A percentile compares a stretch with the other conserved stretches of the same genome.
Conservation (phyloP, 140 eudicot genomes). For the Erigeron philadelphicus region DNA sequence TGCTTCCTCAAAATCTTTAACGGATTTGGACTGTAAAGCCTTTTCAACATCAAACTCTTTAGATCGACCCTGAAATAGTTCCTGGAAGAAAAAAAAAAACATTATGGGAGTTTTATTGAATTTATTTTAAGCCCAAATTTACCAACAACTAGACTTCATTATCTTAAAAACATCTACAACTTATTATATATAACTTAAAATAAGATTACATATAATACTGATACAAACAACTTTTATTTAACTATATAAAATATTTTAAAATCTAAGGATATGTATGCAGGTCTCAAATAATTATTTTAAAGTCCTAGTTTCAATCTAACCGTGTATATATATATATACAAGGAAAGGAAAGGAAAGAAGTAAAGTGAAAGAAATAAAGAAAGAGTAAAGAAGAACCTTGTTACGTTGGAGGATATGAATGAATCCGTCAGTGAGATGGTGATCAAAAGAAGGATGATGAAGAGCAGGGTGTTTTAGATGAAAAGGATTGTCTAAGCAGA, state of each 20-base stretch:
- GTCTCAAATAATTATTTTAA: too few relatives aligned
- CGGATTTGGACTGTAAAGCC: conserved; percentile 61
- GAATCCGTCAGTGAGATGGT: conserved; percentile 51
- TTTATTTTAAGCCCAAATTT: too few relatives aligned
- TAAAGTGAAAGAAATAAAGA: background rate
- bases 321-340: too few relatives aligned
- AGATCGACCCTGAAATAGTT: conserved; percentile 58
- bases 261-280: too few relatives aligned
- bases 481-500: conserved; percentile 86
- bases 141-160: too few relatives aligned
- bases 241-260: too few relatives aligned
- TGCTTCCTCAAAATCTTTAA: conserved; percentile 63
- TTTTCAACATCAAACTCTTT: conserved; percentile 62
- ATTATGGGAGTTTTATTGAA: background rate
- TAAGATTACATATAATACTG: too few relatives aligned
- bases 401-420: conserved; percentile 56
- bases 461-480: conserved; percentile 50
- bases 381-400: conserved; percentile 39
- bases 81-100: conserved; percentile 34
- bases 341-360: conserved; percentile 2
- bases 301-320: background rate
- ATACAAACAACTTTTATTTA: too few relatives aligned
- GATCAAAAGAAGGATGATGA: conserved; percentile 22
- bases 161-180: too few relatives aligned
- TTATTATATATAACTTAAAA: too few relatives aligned